Evolutionary conservation across 2,329 filamentous ascomycete species (phyloP).

Genomic region (Davidsoniella virescens): DNA sequence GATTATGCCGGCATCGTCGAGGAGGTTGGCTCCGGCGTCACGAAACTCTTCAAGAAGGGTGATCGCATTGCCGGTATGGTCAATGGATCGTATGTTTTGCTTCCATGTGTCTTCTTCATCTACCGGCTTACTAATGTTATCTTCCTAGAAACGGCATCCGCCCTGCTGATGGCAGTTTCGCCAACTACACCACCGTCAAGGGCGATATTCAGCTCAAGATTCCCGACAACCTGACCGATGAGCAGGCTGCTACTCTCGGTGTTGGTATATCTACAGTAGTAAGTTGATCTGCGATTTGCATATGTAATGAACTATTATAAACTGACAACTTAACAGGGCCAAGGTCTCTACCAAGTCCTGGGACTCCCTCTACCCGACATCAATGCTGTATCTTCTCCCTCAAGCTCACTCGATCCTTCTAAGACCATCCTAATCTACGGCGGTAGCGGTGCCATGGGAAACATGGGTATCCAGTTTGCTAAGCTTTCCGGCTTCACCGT

Average conservation of each 20-base stretch:
- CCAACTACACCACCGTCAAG: conserved; percentile 24
- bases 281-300: conserved; percentile 3
- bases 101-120: not conserved
- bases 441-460: conserved; percentile 37
- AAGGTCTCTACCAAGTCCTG: conserved; percentile 32
- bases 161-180: conserved; percentile 26
- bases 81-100: conserved; percentile 21
- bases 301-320: not conserved
- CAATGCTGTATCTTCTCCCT: conserved; percentile 15
- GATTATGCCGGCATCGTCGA: conserved; percentile 33
- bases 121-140: not conserved
- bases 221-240: conserved; percentile 28
- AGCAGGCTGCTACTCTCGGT: conserved; percentile 30
- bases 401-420: conserved; percentile 17
- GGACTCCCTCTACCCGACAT: conserved; percentile 29
- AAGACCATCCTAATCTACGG: conserved; percentile 24
- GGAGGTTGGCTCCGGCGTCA: conserved; percentile 28
- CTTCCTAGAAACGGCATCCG: conserved; percentile 15
- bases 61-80: conserved; percentile 28
- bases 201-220: conserved; percentile 27
- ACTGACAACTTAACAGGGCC: conserved; percentile 24
- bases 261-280: conserved; percentile 28
- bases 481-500: conserved; percentile 24
- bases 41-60: conserved; percentile 28
- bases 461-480: conserved; percentile 27